Base-by-base conservation (phyloP, 2,329 filamentous ascomycete species). In the Talaromyces marneffei region DNA sequence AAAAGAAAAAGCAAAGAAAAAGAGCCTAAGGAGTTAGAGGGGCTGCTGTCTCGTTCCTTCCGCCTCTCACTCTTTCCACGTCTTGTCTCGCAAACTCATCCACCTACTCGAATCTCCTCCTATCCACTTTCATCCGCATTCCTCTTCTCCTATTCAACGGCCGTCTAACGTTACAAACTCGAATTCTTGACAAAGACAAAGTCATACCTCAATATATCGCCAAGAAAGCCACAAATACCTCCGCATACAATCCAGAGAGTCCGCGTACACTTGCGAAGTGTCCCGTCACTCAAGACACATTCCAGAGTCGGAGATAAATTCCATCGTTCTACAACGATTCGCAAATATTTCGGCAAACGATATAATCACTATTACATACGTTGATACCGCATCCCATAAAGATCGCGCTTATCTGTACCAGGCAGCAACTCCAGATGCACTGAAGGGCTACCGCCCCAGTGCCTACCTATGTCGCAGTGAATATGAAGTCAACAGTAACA, bases 361-460 rank as follows among this genome's bases (percentile, higher is more conserved):
- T 29, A 52, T 33, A 52, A 8, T 8, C 8, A 20, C 27, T 14
- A 10, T 33, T 35, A 46, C n/a, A 35, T 23, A 27, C 48, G 48
- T 35, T 33, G 27, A 35, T 23, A 33, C n/a, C 29, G 48, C 48
- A 52, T 35, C 48, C 48, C 44, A 29, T 48, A 48, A 48, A 29
- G 25, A 48, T 29, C 23, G 44, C 10, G 3, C 6, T n/a, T 20
- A 39, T 48, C 42, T 46, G n/a, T 29, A 37, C 42, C 29, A 61
- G 50, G 23, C 50, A 59, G 62, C 69, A 12, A 40, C 37, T 16
- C 33, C 31, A 40, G 37, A 40, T 59, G 71, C 69, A 70, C 70
- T 72, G 70, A 68, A 63, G 63, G 68, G 67, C 65, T 55, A 25
- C 42, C 62, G 67, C 70, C 70, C 71, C 71, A 68, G 71, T 72